A percentile compares a stretch with the other conserved stretches of the same genome.
These are phyloP conservation scores for Neonectria punicea DNA, from an alignment of 2,329 filamentous ascomycete species.

Conservation along the genomic window DNA sequence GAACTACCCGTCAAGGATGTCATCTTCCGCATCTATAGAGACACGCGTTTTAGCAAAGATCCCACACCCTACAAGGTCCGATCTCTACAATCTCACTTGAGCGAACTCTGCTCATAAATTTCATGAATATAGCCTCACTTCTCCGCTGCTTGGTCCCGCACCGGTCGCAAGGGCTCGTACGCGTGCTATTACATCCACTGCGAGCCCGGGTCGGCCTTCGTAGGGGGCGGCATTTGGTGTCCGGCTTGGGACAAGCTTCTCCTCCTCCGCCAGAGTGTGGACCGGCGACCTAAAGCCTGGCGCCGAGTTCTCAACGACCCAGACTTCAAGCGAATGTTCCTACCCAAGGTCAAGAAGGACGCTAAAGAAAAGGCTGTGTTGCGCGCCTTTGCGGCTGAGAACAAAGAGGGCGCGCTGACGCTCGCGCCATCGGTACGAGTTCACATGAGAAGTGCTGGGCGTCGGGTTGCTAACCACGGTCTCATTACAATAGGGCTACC, in stretches of 20 bases:
- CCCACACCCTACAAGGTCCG: conserved; percentile 87
- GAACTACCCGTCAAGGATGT: conserved; percentile 88
- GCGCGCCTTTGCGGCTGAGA: conserved; percentile 75
- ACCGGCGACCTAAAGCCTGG: conserved; percentile 76
- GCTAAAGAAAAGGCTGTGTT: conserved; percentile 65
- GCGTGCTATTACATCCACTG: conserved; percentile 90
- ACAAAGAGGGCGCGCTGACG: conserved; percentile 81
- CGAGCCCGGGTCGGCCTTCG: conserved; percentile 75
- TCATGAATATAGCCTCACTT: conserved; percentile 72
- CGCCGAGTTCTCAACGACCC: conserved; percentile 72
- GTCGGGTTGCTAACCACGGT: not conserved
- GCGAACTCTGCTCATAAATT: conserved; percentile 35
- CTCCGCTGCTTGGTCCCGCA: conserved; percentile 87
- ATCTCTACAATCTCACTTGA: conserved; percentile 4
- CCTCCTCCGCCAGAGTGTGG: conserved; percentile 77
- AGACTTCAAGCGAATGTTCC: conserved; percentile 71
- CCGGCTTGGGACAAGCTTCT: conserved; percentile 77
- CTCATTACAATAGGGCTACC: conserved; percentile 78
- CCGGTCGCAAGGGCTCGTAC: conserved; percentile 87
- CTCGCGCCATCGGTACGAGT: conserved; percentile 80
- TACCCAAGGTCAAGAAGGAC: conserved; percentile 54
- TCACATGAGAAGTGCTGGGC: not conserved
- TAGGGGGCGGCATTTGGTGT: conserved; percentile 86
- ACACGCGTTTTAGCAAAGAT: conserved; percentile 85
- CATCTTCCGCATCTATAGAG: conserved; percentile 87